Base-by-base conservation (phyloP, 148 eudicot genomes). In the Rhododendron williamsianum region DNA sequence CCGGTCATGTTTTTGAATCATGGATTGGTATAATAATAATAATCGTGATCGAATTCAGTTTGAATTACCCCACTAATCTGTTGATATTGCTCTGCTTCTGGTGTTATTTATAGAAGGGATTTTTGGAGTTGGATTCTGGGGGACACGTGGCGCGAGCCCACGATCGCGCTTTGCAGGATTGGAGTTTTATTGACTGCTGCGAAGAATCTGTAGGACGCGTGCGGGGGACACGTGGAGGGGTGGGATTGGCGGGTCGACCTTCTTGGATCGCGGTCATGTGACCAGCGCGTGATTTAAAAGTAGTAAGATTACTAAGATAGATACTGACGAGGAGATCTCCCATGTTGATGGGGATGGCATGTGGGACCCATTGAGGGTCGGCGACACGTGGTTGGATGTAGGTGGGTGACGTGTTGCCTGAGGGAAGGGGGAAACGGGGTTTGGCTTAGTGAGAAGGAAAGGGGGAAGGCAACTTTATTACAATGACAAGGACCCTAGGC, bases 1-100 rank as follows among this genome's bases (percentile, higher is more conserved):
- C 58, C 81, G 88, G 49, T 89, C 92, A 58, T 63, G 81, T 81
- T 86, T 90, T 18, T 88, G 87, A 54, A 93, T 89, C 98, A 96
- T 94, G 67, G 85, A 67, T 81, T 15, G 76, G 9, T 58, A 6
- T 19, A 6, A 21, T 25, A 18, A 56, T 56, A 56, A 56, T 1
- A 56, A 56, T 56, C 6, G 60, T 56, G 19, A 18, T 16, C 21
- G 60, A 56, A 65, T n/a, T 23, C 30, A n/a, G 71, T 25, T 25
- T 25, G 73, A 9, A 67, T 1, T 58, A 6, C 9, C 6, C 3
- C 21, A 3, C 33, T 25, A 8, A 2, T 65, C 72, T n/a, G 72
- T 65, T 2, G 25, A 5, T 13, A 71, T 16, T 9, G 63, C 2
- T 85, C 54, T 63, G 45, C 4, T 58, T 58, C 9, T 4, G 36